Evolutionary conservation across 768 basidiomycete species (phyloP).

Genomic region (Amanita subjunquillea): DNA sequence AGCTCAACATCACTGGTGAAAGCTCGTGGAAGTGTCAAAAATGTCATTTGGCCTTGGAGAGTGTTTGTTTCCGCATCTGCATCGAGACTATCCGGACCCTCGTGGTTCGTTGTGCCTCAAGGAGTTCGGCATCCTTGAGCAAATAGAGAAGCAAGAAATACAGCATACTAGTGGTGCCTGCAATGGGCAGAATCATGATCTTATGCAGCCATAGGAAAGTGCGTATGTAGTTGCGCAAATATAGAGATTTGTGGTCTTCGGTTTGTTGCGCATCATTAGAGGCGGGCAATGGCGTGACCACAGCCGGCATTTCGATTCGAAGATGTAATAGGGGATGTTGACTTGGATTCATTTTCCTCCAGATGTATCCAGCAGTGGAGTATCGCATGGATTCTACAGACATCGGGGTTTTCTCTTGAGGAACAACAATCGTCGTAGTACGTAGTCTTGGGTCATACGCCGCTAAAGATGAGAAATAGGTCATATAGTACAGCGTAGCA

Average conservation of each 20-base stretch:
- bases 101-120: conserved; percentile 76
- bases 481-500: conserved; percentile 64
- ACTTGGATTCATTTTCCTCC: conserved; percentile 68
- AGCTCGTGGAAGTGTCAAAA: conserved; percentile 69
- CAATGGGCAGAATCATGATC: conserved; percentile 80
- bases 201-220: conserved; percentile 65
- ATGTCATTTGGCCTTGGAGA: conserved; percentile 37
- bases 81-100: conserved; percentile 29
- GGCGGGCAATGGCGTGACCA: conserved; percentile 55
- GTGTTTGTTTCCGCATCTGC: conserved; percentile 17
- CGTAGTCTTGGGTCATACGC: conserved; percentile 14
- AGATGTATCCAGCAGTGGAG: conserved; percentile 55
- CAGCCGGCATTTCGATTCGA: conserved; percentile 69
- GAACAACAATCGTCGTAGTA: neutral
- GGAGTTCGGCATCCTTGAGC: conserved; percentile 82
- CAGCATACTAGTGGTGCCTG: conserved; percentile 59
- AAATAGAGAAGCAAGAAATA: conserved; percentile 78
- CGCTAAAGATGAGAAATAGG: conserved; percentile 36
- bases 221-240: conserved; percentile 34
- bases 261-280: conserved; percentile 12
- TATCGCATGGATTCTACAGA: conserved; percentile 12
- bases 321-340: conserved; percentile 61
- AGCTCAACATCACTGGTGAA: conserved; percentile 80
- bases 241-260: conserved; percentile 16
- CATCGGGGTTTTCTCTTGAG: neutral